Evolutionary conservation across 495 filamentous ascomycete species (phyloP), one percentile per base, ranked within the genome.

Genomic region (Trypethelium eluteriae): DNA sequence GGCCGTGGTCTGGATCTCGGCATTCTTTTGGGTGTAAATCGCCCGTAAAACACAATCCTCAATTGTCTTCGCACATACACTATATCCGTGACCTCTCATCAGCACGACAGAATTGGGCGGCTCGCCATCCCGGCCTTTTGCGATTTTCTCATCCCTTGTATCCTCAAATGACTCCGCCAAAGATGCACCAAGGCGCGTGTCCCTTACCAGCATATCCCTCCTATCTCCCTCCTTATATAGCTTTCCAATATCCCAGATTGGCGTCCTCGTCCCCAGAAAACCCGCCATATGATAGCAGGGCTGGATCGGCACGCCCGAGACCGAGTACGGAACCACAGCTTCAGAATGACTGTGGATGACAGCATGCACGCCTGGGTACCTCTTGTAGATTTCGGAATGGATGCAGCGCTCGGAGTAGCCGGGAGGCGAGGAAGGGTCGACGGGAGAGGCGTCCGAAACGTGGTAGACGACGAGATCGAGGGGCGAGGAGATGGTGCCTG

Each of bases 41-140:
- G 80, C 76, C 25, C 75, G 71, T 62, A 72, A 76, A 3, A 83
- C 78, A 2, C 71, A 77, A 61, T 74, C 64, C 66, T 80, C 73
- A 39, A 84, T 76, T 39, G 44, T 74, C 0, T 68, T 67, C 0
- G 74, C 81, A 2, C 78, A 67, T 0, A 74, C 71, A 0, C 79
- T 80, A 67, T 83, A 82, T 6, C 81, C 82, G 61, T 84, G 82
- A 9, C 77, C 77, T 2, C 73, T 70, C 81, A 82, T 82, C 11
- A 84, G 70, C 2, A 81, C 76, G 2, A 83, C 77, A 1, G 69
- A 63, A 68, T 79, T 73, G 10, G 69, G 65, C 0, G 70, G 66
- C 14, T 63, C 66, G 38, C 63, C 38, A 3, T 46, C 14, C 11
- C 38, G 18, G 16, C 25, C 63, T n/a, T 57, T 64, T 7, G n/a